phyloP scores from a whole-genome alignment of 2,329 filamentous ascomycete species.

The Ceratocystis harringtonii region DNA sequence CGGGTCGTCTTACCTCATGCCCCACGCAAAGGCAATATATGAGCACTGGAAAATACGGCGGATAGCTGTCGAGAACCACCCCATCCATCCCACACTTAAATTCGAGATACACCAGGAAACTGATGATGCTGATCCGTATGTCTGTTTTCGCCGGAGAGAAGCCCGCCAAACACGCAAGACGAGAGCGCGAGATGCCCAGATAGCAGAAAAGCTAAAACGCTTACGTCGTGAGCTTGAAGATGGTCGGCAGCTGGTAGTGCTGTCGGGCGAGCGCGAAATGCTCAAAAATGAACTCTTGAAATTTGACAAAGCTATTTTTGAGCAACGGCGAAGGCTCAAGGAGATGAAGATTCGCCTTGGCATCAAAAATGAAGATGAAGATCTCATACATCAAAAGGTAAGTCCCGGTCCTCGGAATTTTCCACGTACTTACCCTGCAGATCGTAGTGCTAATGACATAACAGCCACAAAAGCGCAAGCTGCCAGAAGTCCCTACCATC shows the following conservation, averaged over 20 bases:
- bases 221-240: slow-evolving; percentile 83
- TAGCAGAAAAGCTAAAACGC: slow-evolving; percentile 85
- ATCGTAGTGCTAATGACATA: slow-evolving; percentile 25
- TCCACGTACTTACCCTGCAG: slow-evolving; percentile 19
- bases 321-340: slow-evolving; percentile 69
- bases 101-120: slow-evolving; percentile 89
- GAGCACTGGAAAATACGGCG: slow-evolving; percentile 74
- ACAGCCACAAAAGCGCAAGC: slow-evolving; percentile 57
- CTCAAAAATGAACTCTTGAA: slow-evolving; percentile 63
- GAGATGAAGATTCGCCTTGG: slow-evolving; percentile 74
- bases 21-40: slow-evolving; percentile 64
- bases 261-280: slow-evolving; percentile 67
- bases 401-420: slow-evolving; percentile 22
- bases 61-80: slow-evolving; percentile 49
- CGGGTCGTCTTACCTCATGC: slow-evolving; percentile 34
- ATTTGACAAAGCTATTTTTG: slow-evolving; percentile 63
- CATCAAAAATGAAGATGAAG: slow-evolving; percentile 87
- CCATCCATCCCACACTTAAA: slow-evolving; percentile 67
- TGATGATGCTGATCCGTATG: slow-evolving; percentile 91
- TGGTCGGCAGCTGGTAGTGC: slow-evolving; percentile 61
- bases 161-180: slow-evolving; percentile 92
- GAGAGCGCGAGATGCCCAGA: slow-evolving; percentile 79
- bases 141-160: slow-evolving; percentile 92
- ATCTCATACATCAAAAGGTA: slow-evolving; percentile 88
- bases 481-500: slow-evolving; percentile 39